These are phyloP conservation scores for Abelmoschus esculentus DNA, from an alignment of 345 rosid genomes.

Conservation along the genomic window DNA sequence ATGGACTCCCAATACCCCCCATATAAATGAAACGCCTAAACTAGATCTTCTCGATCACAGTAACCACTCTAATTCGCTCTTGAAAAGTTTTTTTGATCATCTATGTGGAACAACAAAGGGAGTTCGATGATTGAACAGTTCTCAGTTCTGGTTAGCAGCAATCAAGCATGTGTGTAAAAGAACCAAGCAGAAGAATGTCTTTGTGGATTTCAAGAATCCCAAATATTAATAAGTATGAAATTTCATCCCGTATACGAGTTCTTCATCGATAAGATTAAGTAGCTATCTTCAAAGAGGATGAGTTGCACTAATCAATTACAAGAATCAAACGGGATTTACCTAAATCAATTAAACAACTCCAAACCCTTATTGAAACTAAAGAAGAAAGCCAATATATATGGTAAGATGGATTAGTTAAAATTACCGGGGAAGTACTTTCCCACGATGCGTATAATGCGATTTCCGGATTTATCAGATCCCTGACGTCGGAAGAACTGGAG, in stretches of 20 bases:
- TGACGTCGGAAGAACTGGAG: constrained; percentile 63
- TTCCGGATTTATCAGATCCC: constrained; percentile 72
- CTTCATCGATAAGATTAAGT: not conserved
- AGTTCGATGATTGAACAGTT: not conserved
- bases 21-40: not conserved
- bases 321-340: not conserved
- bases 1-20: not conserved
- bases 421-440: constrained; percentile 90
- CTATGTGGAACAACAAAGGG: not conserved
- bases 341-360: not conserved
- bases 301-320: too few species aligned
- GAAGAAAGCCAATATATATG: not conserved
- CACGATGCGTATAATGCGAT: constrained; percentile 63
- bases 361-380: not conserved
- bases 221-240: not conserved
- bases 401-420: not conserved
- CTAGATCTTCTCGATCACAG: not conserved
- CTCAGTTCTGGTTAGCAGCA: not conserved
- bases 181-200: not conserved
- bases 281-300: not conserved
- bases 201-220: not conserved
- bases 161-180: not conserved
- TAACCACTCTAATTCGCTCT: not conserved
- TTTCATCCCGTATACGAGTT: not conserved
- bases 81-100: not conserved